A percentile compares a stretch with the other conserved stretches of the same genome.
These are phyloP conservation scores for Xeromyces bisporus DNA, from an alignment of 495 filamentous ascomycete genomes.

Conservation along the genomic window DNA sequence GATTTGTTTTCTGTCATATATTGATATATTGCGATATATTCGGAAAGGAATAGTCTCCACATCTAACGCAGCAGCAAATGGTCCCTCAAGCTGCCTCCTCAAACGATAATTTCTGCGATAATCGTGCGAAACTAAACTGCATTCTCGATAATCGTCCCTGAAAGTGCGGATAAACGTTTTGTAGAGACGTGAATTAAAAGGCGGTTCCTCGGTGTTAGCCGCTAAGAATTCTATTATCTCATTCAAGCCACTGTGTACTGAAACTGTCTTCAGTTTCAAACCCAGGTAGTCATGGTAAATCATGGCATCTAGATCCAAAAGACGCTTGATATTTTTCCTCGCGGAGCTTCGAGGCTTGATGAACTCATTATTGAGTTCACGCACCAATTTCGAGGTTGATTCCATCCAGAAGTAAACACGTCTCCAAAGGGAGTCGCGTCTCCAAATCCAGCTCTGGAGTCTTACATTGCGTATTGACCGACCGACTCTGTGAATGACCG, in stretches of 20 bases:
- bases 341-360: slow-evolving; percentile 9
- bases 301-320: slow-evolving; percentile 1
- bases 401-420: neutral
- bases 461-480: neutral
- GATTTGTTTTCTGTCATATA: too few relatives aligned
- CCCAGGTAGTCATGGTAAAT: neutral
- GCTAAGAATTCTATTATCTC: too few relatives aligned
- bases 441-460: neutral
- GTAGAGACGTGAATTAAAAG: too few relatives aligned
- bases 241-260: neutral
- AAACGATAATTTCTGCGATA: too few relatives aligned
- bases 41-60: too few relatives aligned
- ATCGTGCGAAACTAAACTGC: too few relatives aligned
- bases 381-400: neutral
- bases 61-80: too few relatives aligned
- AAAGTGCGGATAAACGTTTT: too few relatives aligned
- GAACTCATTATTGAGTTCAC: slow-evolving; percentile 5
- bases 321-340: slow-evolving; percentile 4
- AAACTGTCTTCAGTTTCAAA: slow-evolving; percentile 1
- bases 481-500: neutral
- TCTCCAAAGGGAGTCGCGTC: neutral
- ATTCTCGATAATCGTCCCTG: too few relatives aligned
- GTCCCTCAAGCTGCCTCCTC: too few relatives aligned
- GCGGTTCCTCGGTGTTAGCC: too few relatives aligned
- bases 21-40: too few relatives aligned